phyloP scores from a whole-genome alignment of 352 stramenopile genomes.

The Phytophthora sojae region DNA sequence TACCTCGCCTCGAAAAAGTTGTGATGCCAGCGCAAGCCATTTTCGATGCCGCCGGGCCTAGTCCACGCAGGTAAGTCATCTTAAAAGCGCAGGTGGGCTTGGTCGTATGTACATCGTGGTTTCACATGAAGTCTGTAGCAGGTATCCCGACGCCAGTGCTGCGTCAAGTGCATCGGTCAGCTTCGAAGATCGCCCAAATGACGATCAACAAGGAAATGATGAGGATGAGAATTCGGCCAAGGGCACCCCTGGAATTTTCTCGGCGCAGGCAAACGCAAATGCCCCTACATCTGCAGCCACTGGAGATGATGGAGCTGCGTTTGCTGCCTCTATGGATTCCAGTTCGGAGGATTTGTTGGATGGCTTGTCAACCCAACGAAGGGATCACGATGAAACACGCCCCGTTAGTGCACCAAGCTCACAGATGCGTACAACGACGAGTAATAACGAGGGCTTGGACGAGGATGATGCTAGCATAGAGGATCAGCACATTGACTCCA shows the following conservation, averaged over 20 bases:
- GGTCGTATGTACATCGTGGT: background rate
- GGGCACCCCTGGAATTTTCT: background rate
- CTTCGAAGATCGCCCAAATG: conserved; percentile 5
- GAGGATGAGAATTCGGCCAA: conserved; percentile 6
- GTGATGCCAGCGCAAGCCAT: conserved; percentile 69
- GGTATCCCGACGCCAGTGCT: conserved; percentile 4
- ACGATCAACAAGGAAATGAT: conserved; percentile 2
- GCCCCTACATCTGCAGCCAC: background rate
- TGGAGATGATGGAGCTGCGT: background rate
- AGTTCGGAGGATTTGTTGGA: background rate
- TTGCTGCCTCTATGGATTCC: conserved; percentile 10
- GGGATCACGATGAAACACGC: conserved; percentile 5
- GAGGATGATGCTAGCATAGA: conserved; percentile 8
- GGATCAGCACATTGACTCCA: conserved; percentile 5
- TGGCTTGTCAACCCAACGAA: background rate
- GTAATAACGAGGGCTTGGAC: conserved; percentile 11
- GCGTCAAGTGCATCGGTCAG: background rate
- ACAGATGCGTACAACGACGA: background rate
- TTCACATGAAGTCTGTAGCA: conserved; percentile 3
- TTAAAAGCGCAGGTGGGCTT: background rate
- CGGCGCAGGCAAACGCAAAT: conserved; percentile 6
- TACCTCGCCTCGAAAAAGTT: conserved; percentile 36
- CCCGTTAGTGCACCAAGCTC: conserved; percentile 23
- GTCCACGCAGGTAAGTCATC: background rate
- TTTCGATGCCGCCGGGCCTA: conserved; percentile 45